Percentiles rank a stretch among this genome's conserved stretches.
Conservation (phyloP, 371 early-diverging fungal genomes). For the Lichtheimia hyalospora region DNA sequence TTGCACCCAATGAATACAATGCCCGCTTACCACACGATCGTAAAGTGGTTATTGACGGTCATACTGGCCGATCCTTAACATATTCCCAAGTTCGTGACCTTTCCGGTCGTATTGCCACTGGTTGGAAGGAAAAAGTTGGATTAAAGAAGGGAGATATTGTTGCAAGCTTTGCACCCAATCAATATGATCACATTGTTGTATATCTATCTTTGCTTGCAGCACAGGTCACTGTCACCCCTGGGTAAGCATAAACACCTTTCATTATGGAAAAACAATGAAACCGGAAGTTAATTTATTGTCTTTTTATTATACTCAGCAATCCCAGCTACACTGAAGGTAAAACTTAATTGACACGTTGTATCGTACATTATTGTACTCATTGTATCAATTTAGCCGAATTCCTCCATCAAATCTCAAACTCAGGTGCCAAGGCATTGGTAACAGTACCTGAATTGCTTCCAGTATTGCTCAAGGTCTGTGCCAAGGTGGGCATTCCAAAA, state of each 20-base stretch:
- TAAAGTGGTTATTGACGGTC: slow-evolving; percentile 61
- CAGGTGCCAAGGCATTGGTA: slow-evolving; percentile 54
- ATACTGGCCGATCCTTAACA: slow-evolving; percentile 52
- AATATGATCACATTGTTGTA: slow-evolving; percentile 39
- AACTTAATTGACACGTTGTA: not conserved
- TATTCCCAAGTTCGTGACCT: slow-evolving; percentile 58
- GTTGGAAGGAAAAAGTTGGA: slow-evolving; percentile 56
- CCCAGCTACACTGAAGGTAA: slow-evolving; percentile 25
- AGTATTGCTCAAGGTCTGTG: slow-evolving; percentile 49
- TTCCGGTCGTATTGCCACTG: slow-evolving; percentile 61
- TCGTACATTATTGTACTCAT: not conserved
- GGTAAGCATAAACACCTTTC: slow-evolving; percentile 16
- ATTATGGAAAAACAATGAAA: not conserved
- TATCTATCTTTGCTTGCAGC: slow-evolving; percentile 44
- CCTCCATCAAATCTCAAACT: slow-evolving; percentile 21
- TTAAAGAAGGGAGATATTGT: slow-evolving; percentile 72
- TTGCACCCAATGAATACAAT: slow-evolving; percentile 34
- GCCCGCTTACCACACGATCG: slow-evolving; percentile 31
- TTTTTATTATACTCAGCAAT: slow-evolving; percentile 6
- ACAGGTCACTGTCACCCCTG: slow-evolving; percentile 36
- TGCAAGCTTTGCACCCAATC: slow-evolving; percentile 74
- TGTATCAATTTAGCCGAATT: slow-evolving; percentile 13
- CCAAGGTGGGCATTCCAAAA: slow-evolving; percentile 48
- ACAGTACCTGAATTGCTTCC: slow-evolving; percentile 47
- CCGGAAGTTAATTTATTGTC: not conserved